Conservation (phyloP, 2,329 filamentous ascomycete species). For the Aspergillus ruber region DNA sequence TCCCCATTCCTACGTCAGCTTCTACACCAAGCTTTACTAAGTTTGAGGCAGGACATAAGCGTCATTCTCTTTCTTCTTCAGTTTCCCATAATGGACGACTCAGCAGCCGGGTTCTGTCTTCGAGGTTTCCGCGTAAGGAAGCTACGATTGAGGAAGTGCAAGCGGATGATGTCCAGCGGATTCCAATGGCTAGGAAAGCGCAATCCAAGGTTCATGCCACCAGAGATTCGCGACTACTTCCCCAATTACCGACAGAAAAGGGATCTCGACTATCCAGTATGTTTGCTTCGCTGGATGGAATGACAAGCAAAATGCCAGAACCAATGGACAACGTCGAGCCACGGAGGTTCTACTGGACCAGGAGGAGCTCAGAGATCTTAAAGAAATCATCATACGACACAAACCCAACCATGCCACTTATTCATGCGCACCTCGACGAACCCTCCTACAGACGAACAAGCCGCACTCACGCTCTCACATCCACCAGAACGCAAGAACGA, state of each 20-base stretch:
- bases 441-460: neutral
- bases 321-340: too few species aligned
- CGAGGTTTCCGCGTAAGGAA: neutral
- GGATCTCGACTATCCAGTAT: too few species aligned
- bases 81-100: neutral
- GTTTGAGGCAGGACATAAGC: conserved; percentile 2
- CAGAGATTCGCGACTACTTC: too few species aligned
- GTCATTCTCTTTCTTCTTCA: neutral
- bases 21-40: neutral
- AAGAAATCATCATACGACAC: too few species aligned
- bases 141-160: neutral
- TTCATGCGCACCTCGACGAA: too few species aligned
- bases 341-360: too few species aligned
- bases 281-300: too few species aligned
- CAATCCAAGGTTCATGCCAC: neutral
- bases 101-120: neutral
- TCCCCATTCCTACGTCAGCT: neutral
- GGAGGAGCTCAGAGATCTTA: too few species aligned
- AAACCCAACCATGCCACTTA: too few species aligned
- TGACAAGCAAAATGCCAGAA: too few species aligned
- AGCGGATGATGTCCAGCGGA: neutral
- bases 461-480: neutral
- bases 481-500: neutral
- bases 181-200: neutral
- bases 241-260: too few species aligned